phyloP scores from a whole-genome alignment of 2,329 filamentous ascomycete species.

The Aspergillus sp. region DNA sequence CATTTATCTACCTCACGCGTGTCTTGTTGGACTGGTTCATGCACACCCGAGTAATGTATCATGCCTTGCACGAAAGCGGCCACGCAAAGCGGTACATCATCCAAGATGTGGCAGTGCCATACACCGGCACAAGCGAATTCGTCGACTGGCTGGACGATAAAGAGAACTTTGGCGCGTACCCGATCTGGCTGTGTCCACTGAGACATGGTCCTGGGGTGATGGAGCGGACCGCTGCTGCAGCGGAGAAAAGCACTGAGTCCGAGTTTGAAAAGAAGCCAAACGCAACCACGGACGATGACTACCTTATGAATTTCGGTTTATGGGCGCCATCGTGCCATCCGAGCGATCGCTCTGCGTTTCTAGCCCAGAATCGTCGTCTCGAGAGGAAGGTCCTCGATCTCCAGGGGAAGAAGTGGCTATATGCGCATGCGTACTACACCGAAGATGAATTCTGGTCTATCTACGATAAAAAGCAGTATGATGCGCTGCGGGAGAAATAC shows the following conservation, averaged over 20 bases:
- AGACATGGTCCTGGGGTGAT: constrained; percentile 5
- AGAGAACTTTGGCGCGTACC: constrained; percentile 43
- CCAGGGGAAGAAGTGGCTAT: constrained; percentile 78
- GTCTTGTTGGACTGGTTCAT: constrained; percentile 53
- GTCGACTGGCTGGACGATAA: constrained; percentile 40
- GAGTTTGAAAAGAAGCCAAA: not conserved
- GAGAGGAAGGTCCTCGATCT: constrained; percentile 63
- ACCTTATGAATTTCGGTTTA: constrained; percentile 54
- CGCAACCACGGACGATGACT: constrained; percentile 19
- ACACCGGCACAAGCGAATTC: constrained; percentile 43
- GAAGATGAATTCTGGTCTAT: constrained; percentile 45
- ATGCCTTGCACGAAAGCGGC: constrained; percentile 51
- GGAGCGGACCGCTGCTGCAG: not conserved
- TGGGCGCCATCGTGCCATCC: constrained; percentile 67
- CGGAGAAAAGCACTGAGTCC: not conserved
- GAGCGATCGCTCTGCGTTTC: constrained; percentile 46
- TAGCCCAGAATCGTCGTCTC: constrained; percentile 62
- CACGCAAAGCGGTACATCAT: constrained; percentile 49
- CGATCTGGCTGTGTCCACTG: constrained; percentile 55
- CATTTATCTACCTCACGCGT: constrained; percentile 53
- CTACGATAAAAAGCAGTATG: constrained; percentile 34
- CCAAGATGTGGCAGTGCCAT: constrained; percentile 55
- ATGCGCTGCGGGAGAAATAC: constrained; percentile 33
- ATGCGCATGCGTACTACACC: constrained; percentile 79
- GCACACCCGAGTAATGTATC: constrained; percentile 53